Conservation (phyloP, 805 yeast genomes). For the Candida tallmaniae region DNA sequence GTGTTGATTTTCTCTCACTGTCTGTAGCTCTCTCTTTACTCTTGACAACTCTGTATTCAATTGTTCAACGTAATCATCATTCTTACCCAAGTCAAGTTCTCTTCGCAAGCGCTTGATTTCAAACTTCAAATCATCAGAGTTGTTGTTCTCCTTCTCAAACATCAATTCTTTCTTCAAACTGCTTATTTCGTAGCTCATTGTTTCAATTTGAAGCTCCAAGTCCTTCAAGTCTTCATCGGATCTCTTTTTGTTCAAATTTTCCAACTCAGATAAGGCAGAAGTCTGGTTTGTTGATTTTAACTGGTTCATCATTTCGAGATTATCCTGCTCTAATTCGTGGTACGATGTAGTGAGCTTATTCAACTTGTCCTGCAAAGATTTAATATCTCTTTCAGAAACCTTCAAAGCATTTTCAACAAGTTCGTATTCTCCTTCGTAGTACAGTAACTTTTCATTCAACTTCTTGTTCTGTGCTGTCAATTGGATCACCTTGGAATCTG, state of each 20-base stretch:
- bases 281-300: conserved; percentile 9
- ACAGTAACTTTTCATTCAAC: conserved; percentile 21
- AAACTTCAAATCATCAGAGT: conserved; percentile 7
- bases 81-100: conserved; percentile 7
- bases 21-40: conserved; percentile 7
- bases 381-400: conserved; percentile 20
- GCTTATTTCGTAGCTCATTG: conserved; percentile 31
- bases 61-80: conserved; percentile 8
- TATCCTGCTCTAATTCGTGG: conserved; percentile 22
- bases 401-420: conserved; percentile 20
- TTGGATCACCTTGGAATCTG: conserved; percentile 5
- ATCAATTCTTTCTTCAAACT: conserved; percentile 34
- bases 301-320: conserved; percentile 21
- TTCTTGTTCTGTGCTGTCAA: conserved; percentile 18
- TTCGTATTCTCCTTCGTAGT: conserved; percentile 26
- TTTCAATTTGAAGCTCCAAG: conserved; percentile 24
- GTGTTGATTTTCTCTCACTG: conserved; percentile 5
- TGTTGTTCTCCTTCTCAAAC: conserved; percentile 18
- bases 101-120: conserved; percentile 10
- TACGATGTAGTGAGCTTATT: conserved; percentile 16
- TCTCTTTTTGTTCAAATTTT: conserved; percentile 16
- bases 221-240: conserved; percentile 20
- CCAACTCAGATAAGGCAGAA: conserved; percentile 20
- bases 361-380: conserved; percentile 15
- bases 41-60: conserved; percentile 7